These are phyloP conservation scores for Gardenia jasminoides DNA, from an alignment of 257 asterid genomes.

Conservation along the genomic window DNA sequence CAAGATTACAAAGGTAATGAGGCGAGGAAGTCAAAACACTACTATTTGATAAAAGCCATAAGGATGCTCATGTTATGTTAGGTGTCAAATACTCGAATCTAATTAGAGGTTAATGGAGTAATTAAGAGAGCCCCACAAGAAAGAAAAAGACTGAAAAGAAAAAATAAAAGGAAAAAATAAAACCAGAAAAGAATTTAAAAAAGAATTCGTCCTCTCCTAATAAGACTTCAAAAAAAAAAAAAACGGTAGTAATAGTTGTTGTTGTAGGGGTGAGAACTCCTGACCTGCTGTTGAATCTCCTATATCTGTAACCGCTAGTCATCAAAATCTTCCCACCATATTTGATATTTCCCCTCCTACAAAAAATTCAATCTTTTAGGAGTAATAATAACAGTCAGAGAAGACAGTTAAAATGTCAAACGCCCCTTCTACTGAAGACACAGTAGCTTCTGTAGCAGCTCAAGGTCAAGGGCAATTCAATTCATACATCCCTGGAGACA, in stretches of 20 bases:
- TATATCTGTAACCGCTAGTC: not conserved
- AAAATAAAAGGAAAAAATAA: not conserved
- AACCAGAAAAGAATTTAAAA: not conserved
- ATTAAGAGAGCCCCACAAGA: too few species aligned
- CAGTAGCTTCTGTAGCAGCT: not conserved
- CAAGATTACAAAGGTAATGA: too few species aligned
- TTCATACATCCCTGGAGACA: not conserved
- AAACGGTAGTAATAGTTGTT: not conserved
- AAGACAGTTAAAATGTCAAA: conserved; percentile 43
- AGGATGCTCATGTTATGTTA: too few species aligned
- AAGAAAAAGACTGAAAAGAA: too few species aligned
- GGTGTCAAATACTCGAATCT: too few species aligned
- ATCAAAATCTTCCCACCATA: not conserved
- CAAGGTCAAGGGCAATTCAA: conserved; percentile 2
- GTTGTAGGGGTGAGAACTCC: too few species aligned
- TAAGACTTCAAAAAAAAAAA: too few species aligned
- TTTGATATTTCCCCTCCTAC: not conserved
- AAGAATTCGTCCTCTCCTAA: not conserved
- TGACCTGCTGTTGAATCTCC: not conserved
- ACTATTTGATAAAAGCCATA: too few species aligned
- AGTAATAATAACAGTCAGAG: not conserved
- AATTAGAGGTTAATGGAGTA: too few species aligned
- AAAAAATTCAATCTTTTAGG: too few species aligned
- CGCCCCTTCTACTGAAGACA: conserved; percentile 42
- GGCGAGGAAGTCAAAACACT: too few species aligned